phyloP scores from a whole-genome alignment of 169 alveolate species.

The Cryptosporidium tyzzeri region DNA sequence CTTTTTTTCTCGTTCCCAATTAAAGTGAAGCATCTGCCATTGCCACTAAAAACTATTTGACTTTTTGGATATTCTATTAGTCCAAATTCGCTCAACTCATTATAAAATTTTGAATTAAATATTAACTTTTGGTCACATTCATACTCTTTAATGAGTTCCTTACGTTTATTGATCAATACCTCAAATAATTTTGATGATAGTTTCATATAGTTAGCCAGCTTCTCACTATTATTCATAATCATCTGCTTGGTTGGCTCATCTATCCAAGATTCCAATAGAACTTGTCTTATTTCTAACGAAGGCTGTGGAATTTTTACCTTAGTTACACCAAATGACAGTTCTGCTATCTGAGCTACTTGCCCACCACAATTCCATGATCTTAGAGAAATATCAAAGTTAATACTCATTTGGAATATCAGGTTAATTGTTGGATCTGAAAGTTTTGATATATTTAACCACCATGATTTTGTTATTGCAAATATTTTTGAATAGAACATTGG shows the following conservation, averaged over 20 bases:
- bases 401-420: constrained; percentile 15
- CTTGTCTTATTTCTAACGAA: constrained; percentile 6
- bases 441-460: constrained; percentile 44
- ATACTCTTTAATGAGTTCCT: constrained; percentile 3
- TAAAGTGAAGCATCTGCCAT: constrained; percentile 37
- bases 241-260: neutral
- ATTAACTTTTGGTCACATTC: constrained; percentile 2
- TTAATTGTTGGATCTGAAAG: constrained; percentile 63
- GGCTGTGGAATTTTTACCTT: constrained; percentile 34
- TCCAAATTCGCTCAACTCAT: constrained; percentile 38
- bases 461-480: constrained; percentile 32
- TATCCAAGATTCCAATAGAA: constrained; percentile 67
- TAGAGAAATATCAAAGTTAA: constrained; percentile 56
- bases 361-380: constrained; percentile 73
- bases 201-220: constrained; percentile 33
- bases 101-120: neutral
- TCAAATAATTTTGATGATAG: constrained; percentile 21
- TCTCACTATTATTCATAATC: constrained; percentile 21
- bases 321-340: constrained; percentile 20
- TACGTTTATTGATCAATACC: constrained; percentile 19
- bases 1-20: neutral
- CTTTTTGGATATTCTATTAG: constrained; percentile 1
- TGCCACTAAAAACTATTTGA: constrained; percentile 8
- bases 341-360: constrained; percentile 8
- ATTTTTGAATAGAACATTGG: constrained; percentile 45